Base-by-base conservation (phyloP, 2,329 filamentous ascomycete genomes). In the Cladosporium cucumerinum region DNA sequence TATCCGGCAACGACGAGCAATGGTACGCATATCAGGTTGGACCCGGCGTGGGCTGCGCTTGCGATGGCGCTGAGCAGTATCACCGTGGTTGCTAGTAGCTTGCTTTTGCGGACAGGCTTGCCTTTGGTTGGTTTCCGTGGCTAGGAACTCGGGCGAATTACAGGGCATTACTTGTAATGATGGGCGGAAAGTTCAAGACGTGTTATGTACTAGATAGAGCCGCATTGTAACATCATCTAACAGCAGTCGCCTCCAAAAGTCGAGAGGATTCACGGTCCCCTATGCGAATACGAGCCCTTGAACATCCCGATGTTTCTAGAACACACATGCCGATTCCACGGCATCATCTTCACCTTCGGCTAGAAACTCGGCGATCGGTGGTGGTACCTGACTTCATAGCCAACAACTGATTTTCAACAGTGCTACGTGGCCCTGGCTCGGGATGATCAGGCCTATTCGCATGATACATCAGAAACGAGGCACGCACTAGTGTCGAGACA, bases 1-100 rank as follows among this genome's bases (percentile, higher is more conserved):
- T 96, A 91, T 76, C 85, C 87, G 0, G 80, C 87, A 36, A 30
- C 25, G 14, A 80, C 74, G 11, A 78, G 78, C 26, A 74, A 75
- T 48, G 72, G 70, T n/a, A 36, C 63, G 32, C 89, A 90, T 73
- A 78, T 92, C 23, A 80, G 85, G 66, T 78, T 93, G 55, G 88
- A 91, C 75, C 90, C 90, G 0, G 90, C 91, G 1, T 97, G 93
- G 93, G 94, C 93, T 5, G 89, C 88, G 69, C 78, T 97, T 75
- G 93, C 93, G 0, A 98, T 97, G 94, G 94, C 94, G 28, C 78
- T 93, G 76, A 97, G 93, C 77, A 94, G 90, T 76, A 88, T 97
- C 69, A 95, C 91, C 73, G 93, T 98, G 54, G 90, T 97, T 59
- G 79, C 86, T 73, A 96, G 92, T 75, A 94, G 90, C 79, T 78